Percentiles rank a stretch among this genome's conserved stretches.
These are phyloP conservation scores for Blastocystis sp. DNA, from an alignment of 352 stramenopile genomes.

Conservation along the genomic window DNA sequence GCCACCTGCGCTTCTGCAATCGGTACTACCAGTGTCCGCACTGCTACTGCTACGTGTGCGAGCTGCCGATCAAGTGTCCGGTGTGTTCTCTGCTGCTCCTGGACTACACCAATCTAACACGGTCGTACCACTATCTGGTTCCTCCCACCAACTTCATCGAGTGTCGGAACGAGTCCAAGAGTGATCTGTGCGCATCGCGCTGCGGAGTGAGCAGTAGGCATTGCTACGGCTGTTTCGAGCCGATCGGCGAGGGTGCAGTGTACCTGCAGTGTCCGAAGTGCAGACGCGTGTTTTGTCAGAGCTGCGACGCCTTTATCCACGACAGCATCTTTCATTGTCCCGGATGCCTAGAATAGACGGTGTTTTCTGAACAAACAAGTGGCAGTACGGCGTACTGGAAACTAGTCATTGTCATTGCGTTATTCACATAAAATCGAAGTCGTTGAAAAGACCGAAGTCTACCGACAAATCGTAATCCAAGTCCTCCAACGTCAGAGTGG, in stretches of 20 bases:
- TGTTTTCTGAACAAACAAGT: not conserved
- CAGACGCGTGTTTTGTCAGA: conserved; percentile 37
- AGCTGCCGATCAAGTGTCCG: conserved; percentile 46
- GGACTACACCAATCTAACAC: conserved; percentile 56
- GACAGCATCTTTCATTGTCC: conserved; percentile 65
- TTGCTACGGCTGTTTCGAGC: conserved; percentile 45
- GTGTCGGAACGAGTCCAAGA: not conserved
- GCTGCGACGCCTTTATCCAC: conserved; percentile 45
- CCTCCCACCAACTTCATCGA: conserved; percentile 45
- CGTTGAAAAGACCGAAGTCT: conserved; percentile 49
- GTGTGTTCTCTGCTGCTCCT: conserved; percentile 35
- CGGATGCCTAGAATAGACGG: conserved; percentile 5
- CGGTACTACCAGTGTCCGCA: conserved; percentile 47
- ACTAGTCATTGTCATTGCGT: conserved; percentile 26
- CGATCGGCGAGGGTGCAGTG: not conserved
- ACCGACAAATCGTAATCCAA: conserved; percentile 21
- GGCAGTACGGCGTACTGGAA: not conserved
- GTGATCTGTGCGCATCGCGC: not conserved
- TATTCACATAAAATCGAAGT: conserved; percentile 62
- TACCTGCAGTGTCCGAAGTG: conserved; percentile 62
- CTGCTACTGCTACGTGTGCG: conserved; percentile 43
- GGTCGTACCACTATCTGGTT: conserved; percentile 50
- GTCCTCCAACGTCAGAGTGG: conserved; percentile 22
- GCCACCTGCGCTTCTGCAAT: conserved; percentile 34
- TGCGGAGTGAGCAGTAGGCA: not conserved